phyloP scores from a whole-genome alignment of 768 basidiomycete species.

The Podaxis carcinomalis region DNA sequence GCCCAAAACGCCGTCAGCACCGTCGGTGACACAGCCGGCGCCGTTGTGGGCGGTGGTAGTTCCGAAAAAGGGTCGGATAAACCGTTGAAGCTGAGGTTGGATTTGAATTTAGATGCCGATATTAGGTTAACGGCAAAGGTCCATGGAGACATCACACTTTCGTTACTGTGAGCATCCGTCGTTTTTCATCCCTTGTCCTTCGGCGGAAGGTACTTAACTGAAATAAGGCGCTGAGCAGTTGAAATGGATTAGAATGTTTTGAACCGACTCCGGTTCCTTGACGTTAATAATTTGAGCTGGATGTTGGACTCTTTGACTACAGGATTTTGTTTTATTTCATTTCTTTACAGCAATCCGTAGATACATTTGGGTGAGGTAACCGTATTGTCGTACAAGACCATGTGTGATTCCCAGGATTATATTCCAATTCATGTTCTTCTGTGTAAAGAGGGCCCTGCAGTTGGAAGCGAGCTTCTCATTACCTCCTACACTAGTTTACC shows the following conservation, averaged over 20 bases:
- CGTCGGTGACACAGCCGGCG: not conserved
- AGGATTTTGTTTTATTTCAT: too few species aligned
- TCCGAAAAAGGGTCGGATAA: conserved; percentile 12
- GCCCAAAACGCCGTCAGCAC: not conserved
- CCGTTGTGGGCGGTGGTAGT: conserved; percentile 5
- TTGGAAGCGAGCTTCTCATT: too few species aligned
- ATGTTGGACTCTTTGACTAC: too few species aligned
- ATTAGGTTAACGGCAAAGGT: conserved; percentile 29
- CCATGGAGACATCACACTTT: conserved; percentile 29
- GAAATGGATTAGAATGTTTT: not conserved
- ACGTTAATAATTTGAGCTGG: not conserved
- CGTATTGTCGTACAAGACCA: too few species aligned
- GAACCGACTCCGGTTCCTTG: not conserved
- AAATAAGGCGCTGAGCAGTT: conserved; percentile 10
- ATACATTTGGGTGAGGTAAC: too few species aligned
- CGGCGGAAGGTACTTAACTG: conserved; percentile 4
- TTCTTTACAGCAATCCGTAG: too few species aligned
- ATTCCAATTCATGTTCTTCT: too few species aligned
- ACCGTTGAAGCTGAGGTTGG: conserved; percentile 23
- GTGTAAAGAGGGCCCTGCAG: too few species aligned
- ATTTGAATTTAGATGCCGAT: conserved; percentile 30
- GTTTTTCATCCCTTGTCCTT: not conserved
- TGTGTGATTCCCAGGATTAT: too few species aligned
- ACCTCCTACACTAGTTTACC: too few species aligned
- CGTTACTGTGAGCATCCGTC: conserved; percentile 22